Evolutionary conservation across 306 rosid species (phyloP).

Genomic region (Rosa rugosa): DNA sequence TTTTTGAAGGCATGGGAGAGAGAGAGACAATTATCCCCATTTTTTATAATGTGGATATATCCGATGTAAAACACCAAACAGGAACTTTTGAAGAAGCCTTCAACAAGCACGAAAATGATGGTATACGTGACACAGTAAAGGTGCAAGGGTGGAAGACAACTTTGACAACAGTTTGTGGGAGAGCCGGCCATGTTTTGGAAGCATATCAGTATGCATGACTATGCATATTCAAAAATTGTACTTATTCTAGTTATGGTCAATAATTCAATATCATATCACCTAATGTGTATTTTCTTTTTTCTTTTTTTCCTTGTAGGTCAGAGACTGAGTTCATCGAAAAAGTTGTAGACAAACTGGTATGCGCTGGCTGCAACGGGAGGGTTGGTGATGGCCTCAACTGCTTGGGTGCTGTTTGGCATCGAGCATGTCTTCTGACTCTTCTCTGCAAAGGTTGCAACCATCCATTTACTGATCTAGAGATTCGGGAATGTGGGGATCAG

Average conservation of each 20-base stretch:
- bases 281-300: background rate
- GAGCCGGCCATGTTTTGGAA: background rate
- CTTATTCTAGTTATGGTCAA: background rate
- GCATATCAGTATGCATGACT: background rate
- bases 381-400: background rate
- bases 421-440: background rate
- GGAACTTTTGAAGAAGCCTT: constrained; percentile 7
- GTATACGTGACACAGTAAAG: background rate
- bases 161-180: background rate
- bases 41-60: constrained; percentile 20
- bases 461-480: background rate
- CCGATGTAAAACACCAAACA: background rate
- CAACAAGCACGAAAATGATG: background rate
- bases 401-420: constrained; percentile 1
- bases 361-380: background rate
- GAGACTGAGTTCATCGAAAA: constrained; percentile 11
- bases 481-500: background rate
- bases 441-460: background rate
- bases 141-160: background rate
- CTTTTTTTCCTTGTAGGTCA: background rate
- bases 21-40: background rate
- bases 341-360: background rate
- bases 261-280: background rate
- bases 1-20: background rate
- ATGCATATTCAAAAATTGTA: background rate